phyloP scores from a whole-genome alignment of 257 asterid genomes.

The Echites panduratus region DNA sequence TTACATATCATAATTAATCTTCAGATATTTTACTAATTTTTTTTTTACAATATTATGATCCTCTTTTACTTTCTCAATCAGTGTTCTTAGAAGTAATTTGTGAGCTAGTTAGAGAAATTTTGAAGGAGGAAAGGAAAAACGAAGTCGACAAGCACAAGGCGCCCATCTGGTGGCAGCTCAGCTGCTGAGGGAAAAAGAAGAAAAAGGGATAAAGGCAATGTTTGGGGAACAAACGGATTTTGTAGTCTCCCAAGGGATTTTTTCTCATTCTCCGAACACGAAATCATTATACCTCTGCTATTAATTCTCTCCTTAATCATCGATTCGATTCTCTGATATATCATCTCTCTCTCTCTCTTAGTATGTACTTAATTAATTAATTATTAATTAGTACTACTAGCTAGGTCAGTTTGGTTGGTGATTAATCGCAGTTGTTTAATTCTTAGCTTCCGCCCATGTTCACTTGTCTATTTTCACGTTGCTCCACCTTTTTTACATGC shows the following conservation, averaged over 20 bases:
- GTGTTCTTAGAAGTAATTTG: too few species aligned
- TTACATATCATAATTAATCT: too few species aligned
- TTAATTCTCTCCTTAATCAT: background rate
- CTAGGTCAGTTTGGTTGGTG: background rate
- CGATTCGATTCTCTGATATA: background rate
- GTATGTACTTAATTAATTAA: background rate
- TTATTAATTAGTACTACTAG: background rate
- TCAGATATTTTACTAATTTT: too few species aligned
- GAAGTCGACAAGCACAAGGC: constrained; percentile 19
- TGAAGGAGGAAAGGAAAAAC: background rate
- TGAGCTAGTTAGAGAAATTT: too few species aligned
- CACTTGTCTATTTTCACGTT: background rate
- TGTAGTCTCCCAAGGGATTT: constrained; percentile 70
- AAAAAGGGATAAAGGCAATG: constrained; percentile 14
- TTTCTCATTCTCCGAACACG: constrained; percentile 39
- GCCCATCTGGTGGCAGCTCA: constrained; percentile 61
- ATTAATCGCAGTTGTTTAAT: background rate
- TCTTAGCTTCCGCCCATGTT: background rate
- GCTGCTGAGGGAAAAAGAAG: constrained; percentile 23
- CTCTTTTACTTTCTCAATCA: too few species aligned
- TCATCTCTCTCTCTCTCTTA: background rate
- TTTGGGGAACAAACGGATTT: constrained; percentile 42
- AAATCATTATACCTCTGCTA: constrained; percentile 33
- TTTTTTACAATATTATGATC: too few species aligned
- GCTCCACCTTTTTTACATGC: background rate